Evolutionary conservation across 306 rosid species (phyloP), one percentile per base, ranked within the genome.

Genomic region (Malus sylvestris): DNA sequence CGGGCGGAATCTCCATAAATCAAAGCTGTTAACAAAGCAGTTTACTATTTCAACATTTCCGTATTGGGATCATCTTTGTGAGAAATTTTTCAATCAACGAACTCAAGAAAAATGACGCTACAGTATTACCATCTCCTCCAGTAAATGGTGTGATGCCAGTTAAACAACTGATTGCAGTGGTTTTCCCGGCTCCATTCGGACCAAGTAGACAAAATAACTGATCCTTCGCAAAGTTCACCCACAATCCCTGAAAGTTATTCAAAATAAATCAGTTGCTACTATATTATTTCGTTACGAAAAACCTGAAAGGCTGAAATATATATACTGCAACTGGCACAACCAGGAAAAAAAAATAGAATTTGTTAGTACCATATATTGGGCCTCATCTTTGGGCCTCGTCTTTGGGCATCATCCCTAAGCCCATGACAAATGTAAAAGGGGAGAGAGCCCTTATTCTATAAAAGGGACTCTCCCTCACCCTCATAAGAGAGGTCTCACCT

Each of bases 171-270:
- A 94, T 94, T 66, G 78, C 74, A n/a, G 98, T 90, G 46, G 98
- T 92, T 83, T 94, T 94, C 71, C 98, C 98, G 45, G 98, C 98
- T 71, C 98, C 97, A 22, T 91, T 92, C 40, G 98, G 93, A 73
- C 98, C 98, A 61, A 94, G 89, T 53, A 94, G 91, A 86, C 98
- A 94, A 83, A 89, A 92, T 58, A 94, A 84, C 81, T 92, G 97
- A 87, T 89, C 92, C 84, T 87, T 92, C 38, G 84, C 86, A 66
- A 94, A 82, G 81, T 86, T 94, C 86, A 94, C 84, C 97, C 96
- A 92, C 61, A 94, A 60, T n/a, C 90, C 97, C 98, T 94, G 95
- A 81, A 82, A 72, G 35, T 60, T 74, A 71, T 76, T 79, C 68
- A 78, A 70, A 73, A 64, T 38, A 38, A 61, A 44, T 71, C 76